These are phyloP conservation scores for Wickerhamomyces alni DNA, from an alignment of 805 yeast genomes.

Conservation along the genomic window DNA sequence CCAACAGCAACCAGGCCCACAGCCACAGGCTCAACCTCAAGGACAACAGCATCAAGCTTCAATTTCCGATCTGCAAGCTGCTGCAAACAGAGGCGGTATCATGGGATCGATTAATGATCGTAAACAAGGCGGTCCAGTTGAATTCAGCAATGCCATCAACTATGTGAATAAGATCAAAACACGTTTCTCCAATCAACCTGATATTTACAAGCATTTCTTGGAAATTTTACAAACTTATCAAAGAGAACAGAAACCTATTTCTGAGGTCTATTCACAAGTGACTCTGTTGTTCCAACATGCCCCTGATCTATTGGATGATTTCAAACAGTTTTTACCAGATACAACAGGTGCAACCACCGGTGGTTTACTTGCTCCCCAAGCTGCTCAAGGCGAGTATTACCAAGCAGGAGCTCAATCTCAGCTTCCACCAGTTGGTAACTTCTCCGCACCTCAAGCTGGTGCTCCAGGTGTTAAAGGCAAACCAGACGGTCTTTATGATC, in stretches of 20 bases:
- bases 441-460: slow-evolving; percentile 54
- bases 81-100: slow-evolving; percentile 26
- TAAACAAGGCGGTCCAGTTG: slow-evolving; percentile 59
- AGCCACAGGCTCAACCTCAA: slow-evolving; percentile 18
- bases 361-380: slow-evolving; percentile 16
- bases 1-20: slow-evolving; percentile 22
- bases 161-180: slow-evolving; percentile 96
- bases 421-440: slow-evolving; percentile 85
- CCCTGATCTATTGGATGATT: slow-evolving; percentile 91
- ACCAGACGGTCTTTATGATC: slow-evolving; percentile 15
- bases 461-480: slow-evolving; percentile 23
- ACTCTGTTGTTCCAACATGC: slow-evolving; percentile 84
- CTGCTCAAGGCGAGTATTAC: slow-evolving; percentile 21
- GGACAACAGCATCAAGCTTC: slow-evolving; percentile 16
- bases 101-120: slow-evolving; percentile 8
- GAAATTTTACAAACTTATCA: slow-evolving; percentile 96
- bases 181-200: slow-evolving; percentile 90
- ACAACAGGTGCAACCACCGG: slow-evolving; percentile 23
- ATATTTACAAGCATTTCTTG: slow-evolving; percentile 87
- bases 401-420: slow-evolving; percentile 30
- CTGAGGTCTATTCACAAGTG: slow-evolving; percentile 93
- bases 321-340: slow-evolving; percentile 93
- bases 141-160: slow-evolving; percentile 93
- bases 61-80: slow-evolving; percentile 32
- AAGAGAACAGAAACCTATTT: slow-evolving; percentile 90